Conservation (phyloP, 139 green algal genomes). For the Marvania coccoides region DNA sequence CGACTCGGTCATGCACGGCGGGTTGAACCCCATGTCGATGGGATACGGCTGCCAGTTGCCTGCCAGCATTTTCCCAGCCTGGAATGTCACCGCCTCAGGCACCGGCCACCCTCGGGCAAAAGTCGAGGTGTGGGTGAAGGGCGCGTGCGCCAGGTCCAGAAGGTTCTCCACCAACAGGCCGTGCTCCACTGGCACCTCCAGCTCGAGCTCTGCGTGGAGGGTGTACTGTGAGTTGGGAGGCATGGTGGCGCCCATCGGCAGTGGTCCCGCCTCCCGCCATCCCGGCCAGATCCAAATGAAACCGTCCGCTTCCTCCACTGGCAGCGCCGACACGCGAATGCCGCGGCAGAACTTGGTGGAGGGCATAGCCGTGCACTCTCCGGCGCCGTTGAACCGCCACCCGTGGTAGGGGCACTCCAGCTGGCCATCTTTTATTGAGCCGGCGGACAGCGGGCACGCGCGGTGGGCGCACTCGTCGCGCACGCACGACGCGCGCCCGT, state of each 20-base stretch:
- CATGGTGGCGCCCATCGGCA: conserved; percentile 28
- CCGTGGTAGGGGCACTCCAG: conserved; percentile 89
- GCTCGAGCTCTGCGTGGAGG: conserved; percentile 70
- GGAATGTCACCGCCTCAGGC: conserved; percentile 79
- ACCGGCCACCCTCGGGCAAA: conserved; percentile 93
- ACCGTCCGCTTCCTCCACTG: conserved; percentile 78
- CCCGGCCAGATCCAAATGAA: conserved; percentile 93
- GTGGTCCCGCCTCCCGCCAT: conserved; percentile 50
- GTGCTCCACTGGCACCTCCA: conserved; percentile 97
- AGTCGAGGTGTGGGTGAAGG: conserved; percentile 96
- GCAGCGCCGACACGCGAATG: conserved; percentile 68
- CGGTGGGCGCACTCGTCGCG: conserved; percentile 91
- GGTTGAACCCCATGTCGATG: conserved; percentile 96
- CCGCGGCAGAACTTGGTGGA: conserved; percentile 61
- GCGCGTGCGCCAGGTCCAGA: conserved; percentile 95
- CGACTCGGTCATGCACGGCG: conserved; percentile 84
- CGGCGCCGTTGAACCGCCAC: conserved; percentile 79
- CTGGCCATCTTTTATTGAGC: conserved; percentile 55
- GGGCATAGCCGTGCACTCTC: conserved; percentile 89
- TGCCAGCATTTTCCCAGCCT: conserved; percentile 33
- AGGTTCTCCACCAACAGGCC: conserved; percentile 98
- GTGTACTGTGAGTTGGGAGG: conserved; percentile 64
- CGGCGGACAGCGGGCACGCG: conserved; percentile 86
- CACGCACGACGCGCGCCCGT: conserved; percentile 15
- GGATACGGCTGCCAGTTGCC: conserved; percentile 97